Evolutionary conservation across 331 rosid species (phyloP).

Genomic region (Telfairia occidentalis): DNA sequence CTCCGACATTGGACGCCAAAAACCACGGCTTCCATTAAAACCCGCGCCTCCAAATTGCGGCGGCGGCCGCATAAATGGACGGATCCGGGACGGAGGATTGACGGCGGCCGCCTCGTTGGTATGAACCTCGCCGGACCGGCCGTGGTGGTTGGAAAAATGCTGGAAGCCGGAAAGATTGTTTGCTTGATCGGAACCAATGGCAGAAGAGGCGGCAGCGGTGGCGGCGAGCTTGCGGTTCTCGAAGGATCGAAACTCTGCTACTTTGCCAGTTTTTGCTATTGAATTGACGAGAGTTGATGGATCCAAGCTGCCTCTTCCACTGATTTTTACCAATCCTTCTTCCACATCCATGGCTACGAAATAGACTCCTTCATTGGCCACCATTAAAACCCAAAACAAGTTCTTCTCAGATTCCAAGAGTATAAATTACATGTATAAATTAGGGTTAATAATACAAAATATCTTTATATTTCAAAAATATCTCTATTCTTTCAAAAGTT

Average conservation of each 20-base stretch:
- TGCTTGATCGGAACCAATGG: background rate
- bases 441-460: no score
- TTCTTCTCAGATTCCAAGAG: background rate
- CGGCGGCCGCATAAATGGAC: background rate
- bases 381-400: background rate
- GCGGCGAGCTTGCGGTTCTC: background rate
- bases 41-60: background rate
- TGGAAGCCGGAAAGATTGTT: no score
- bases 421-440: no score
- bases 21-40: background rate
- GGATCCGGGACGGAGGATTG: background rate
- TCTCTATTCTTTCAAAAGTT: no score
- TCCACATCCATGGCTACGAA: background rate
- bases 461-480: no score
- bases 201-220: background rate
- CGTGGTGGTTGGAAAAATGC: background rate
- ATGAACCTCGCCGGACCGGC: background rate
- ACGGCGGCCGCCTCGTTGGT: background rate
- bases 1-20: background rate
- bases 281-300: background rate
- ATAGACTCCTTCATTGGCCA: background rate
- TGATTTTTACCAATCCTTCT: background rate
- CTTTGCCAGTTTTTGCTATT: background rate
- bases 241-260: background rate
- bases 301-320: background rate